These are phyloP conservation scores for Didymella sp. DNA, from an alignment of 2,329 filamentous ascomycete genomes.

Conservation along the genomic window DNA sequence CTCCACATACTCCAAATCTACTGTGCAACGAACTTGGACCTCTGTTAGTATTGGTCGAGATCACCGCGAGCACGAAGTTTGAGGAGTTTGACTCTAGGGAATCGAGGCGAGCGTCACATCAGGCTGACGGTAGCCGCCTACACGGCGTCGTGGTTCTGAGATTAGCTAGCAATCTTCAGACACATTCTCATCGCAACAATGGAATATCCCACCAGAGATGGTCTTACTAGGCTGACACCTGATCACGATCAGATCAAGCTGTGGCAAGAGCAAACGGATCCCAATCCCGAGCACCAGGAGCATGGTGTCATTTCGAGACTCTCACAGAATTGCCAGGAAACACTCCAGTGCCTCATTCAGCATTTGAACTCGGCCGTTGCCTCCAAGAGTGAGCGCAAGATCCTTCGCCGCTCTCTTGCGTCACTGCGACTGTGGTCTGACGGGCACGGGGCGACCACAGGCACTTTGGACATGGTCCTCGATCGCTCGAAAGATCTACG, in stretches of 20 bases:
- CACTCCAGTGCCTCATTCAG: constrained; percentile 3
- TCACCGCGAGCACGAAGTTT: too few species aligned
- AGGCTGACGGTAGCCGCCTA: too few species aligned
- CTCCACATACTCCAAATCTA: too few species aligned
- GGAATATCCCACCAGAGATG: too few species aligned
- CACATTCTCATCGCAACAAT: too few species aligned
- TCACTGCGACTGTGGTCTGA: constrained; percentile 28
- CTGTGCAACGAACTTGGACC: too few species aligned
- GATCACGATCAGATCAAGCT: background rate
- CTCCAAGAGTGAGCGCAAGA: constrained; percentile 7
- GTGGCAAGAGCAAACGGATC: constrained; percentile 8
- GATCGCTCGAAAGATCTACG: constrained; percentile 24
- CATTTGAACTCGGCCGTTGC: background rate
- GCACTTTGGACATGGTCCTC: constrained; percentile 25
- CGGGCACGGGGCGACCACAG: constrained; percentile 20
- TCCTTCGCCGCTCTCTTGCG: constrained; percentile 19
- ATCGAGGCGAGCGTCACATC: too few species aligned
- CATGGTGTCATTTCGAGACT: constrained; percentile 19
- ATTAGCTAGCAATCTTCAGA: too few species aligned
- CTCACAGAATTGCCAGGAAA: constrained; percentile 9
- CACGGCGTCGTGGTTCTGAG: too few species aligned
- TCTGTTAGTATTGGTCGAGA: too few species aligned
- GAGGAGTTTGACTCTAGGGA: too few species aligned
- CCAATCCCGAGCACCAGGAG: background rate
- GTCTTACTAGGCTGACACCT: too few species aligned